Evolutionary conservation across 2,329 filamentous ascomycete genomes (phyloP), one percentile per base, ranked within the genome.

Genomic region (Xylaria sp.): DNA sequence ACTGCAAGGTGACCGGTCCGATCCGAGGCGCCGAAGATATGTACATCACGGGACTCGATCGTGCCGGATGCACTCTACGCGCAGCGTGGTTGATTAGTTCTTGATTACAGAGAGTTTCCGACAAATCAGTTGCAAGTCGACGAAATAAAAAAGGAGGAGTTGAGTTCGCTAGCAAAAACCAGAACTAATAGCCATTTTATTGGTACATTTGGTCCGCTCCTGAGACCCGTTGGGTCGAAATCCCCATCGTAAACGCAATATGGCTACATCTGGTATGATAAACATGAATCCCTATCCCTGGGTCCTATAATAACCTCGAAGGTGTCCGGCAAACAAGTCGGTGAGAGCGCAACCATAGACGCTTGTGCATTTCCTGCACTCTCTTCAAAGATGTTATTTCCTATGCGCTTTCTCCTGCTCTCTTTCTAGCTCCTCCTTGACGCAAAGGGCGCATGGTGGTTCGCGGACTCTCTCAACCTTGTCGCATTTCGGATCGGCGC

Each of bases 401-500:
- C 46, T 50, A 32, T 65, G n/a, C 25, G 65, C n/a, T 18, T 12
- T 65, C 23, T 65, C 65, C 13, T 60, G 61, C 9, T 65, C 68
- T 4, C 32, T 63, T 10, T 63, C 63, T 8, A 70, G 23, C 48
- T 70, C 61, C 52, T 70, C 68, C 65, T 63, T 70, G 39, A 34
- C 65, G 28, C 70, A 72, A 1, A 48, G 20, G 15, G 44, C 58
- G 23, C 70, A 72, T 9, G 64, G 58, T 1, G 68, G 50, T 25
- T 72, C 68, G 39, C 20, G 37, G 44, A 70, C 39, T 10, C 55
- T 37, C 39, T 72, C 68, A 65, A 72, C 58, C 0, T 60, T 60
- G 13, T 66, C n/a, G 62, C 70, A 70, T 12, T 66, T 25, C 18
- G 51, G 46, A 1, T 39, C 37, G 12, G 52, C 23, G 65, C 70